Percentiles rank a stretch among this genome's conserved stretches.
Conservation (phyloP, 331 rosid species). For the Rhamnella rubrinervis region DNA sequence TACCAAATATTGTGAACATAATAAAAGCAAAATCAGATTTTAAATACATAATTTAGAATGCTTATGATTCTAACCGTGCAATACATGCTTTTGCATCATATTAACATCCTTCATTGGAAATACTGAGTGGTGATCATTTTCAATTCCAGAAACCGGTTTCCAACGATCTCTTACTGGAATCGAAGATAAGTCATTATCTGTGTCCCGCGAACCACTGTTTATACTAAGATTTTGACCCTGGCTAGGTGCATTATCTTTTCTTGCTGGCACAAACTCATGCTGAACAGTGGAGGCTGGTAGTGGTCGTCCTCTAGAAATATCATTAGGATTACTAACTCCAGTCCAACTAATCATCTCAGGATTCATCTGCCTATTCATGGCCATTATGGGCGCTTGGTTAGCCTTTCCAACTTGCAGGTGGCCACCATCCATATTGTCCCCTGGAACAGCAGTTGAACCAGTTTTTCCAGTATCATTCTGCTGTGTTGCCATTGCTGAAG, state of each 20-base stretch:
- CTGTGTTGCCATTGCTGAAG: slow-evolving; percentile 39
- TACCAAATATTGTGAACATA: slow-evolving; percentile 14
- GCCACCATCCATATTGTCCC: slow-evolving; percentile 57
- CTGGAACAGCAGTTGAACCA: slow-evolving; percentile 46
- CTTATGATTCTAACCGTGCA: slow-evolving; percentile 56
- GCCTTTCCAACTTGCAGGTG: slow-evolving; percentile 58
- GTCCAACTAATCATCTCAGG: slow-evolving; percentile 56
- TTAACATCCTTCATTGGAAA: slow-evolving; percentile 52
- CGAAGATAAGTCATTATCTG: slow-evolving; percentile 45
- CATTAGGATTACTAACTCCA: slow-evolving; percentile 54
- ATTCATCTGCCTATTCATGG: slow-evolving; percentile 41
- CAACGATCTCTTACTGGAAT: slow-evolving; percentile 67
- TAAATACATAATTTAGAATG: background rate
- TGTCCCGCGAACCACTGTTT: slow-evolving; percentile 44
- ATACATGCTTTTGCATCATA: slow-evolving; percentile 45
- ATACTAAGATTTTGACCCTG: slow-evolving; percentile 49
- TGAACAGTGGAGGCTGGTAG: slow-evolving; percentile 52
- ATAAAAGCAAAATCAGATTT: slow-evolving; percentile 6
- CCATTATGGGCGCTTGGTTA: slow-evolving; percentile 55
- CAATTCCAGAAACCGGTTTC: slow-evolving; percentile 67
- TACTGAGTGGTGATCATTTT: slow-evolving; percentile 47
- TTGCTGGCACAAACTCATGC: slow-evolving; percentile 57
- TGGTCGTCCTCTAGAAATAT: slow-evolving; percentile 59
- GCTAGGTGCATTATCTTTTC: slow-evolving; percentile 53
- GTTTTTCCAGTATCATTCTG: slow-evolving; percentile 58